A percentile compares a stretch with the other conserved stretches of the same genome.
Evolutionary conservation across 805 yeast species (phyloP).

Genomic region (Kluyveromyces starmeri): DNA sequence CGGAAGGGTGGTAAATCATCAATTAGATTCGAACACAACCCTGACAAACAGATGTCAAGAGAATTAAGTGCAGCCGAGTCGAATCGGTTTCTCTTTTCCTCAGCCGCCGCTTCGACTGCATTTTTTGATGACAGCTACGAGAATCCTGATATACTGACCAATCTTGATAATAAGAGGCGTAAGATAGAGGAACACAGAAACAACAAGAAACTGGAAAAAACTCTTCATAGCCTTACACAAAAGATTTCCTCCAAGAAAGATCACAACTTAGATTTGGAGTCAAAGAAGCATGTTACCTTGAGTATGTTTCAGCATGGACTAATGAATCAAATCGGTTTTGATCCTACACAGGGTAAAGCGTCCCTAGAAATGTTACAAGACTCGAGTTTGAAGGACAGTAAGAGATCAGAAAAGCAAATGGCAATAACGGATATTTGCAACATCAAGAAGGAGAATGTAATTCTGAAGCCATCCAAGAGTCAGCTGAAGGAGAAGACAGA

Average conservation of each 20-base stretch:
- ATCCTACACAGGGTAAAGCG: constrained; percentile 36
- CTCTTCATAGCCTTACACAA: constrained; percentile 18
- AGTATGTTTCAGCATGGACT: constrained; percentile 30
- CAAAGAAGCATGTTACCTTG: constrained; percentile 26
- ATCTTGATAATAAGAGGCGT: constrained; percentile 32
- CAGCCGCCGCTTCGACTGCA: constrained; percentile 37
- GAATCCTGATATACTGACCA: constrained; percentile 38
- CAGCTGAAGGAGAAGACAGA: constrained; percentile 22
- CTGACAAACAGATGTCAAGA: constrained; percentile 15
- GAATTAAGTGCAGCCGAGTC: constrained; percentile 12
- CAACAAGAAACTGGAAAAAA: constrained; percentile 24
- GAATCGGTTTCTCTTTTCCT: constrained; percentile 31
- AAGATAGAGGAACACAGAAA: constrained; percentile 32
- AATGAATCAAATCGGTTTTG: constrained; percentile 40
- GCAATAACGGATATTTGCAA: constrained; percentile 24
- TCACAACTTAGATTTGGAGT: constrained; percentile 20
- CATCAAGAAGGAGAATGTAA: constrained; percentile 29
- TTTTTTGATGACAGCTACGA: constrained; percentile 43
- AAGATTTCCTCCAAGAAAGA: constrained; percentile 14
- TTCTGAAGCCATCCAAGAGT: constrained; percentile 27
- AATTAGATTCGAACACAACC: constrained; percentile 8
- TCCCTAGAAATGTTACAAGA: constrained; percentile 11
- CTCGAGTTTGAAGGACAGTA: constrained; percentile 10
- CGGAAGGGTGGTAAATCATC: constrained; percentile 18
- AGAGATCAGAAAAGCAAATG: constrained; percentile 13